phyloP scores from a whole-genome alignment of 139 green algal genomes.

The Yamagishiella unicocca region DNA sequence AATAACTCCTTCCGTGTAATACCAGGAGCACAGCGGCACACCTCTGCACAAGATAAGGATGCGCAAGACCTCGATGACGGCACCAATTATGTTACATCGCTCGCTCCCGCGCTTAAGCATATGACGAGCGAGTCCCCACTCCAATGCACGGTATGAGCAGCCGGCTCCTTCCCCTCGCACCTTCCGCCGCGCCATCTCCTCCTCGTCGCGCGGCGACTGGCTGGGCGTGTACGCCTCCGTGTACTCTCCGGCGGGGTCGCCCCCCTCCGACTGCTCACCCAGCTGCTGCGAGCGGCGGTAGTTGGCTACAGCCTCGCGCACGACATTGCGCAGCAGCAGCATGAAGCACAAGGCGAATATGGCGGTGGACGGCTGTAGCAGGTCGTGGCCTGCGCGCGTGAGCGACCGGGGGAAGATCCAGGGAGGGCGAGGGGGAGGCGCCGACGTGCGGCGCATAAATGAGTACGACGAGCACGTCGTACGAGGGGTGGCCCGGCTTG shows the following conservation, averaged over 20 bases:
- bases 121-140: not conserved
- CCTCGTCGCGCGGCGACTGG: not conserved
- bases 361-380: constrained; percentile 43
- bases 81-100: no score
- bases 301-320: not conserved
- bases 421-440: not conserved
- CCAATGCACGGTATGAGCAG: no score
- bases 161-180: no score
- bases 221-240: not conserved
- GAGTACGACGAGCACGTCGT: no score
- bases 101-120: no score
- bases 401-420: no score
- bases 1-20: no score
- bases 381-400: constrained; percentile 38
- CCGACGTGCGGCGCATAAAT: no score
- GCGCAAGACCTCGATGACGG: no score
- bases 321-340: constrained; percentile 25
- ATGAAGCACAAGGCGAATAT: constrained; percentile 21
- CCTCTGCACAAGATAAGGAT: no score
- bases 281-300: constrained; percentile 8
- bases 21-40: no score
- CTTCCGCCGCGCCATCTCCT: not conserved
- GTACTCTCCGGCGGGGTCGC: not conserved
- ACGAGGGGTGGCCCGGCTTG: no score
- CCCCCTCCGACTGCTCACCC: not conserved